Conservation (phyloP, 2,329 filamentous ascomycete species). For the Fusarium armeniacum region DNA sequence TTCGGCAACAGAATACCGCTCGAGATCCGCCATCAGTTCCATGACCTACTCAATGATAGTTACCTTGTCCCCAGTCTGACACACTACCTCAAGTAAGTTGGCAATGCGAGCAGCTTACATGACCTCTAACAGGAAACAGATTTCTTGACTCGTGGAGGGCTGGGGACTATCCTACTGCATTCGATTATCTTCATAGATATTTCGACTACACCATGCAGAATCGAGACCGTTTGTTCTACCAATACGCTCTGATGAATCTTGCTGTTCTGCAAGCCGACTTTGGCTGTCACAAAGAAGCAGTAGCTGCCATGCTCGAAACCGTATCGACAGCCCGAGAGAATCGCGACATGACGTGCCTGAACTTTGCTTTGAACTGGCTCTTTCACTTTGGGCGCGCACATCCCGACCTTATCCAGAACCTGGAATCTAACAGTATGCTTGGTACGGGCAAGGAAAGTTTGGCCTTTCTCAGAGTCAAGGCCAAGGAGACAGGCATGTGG, state of each 20-base stretch:
- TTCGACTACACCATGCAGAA: conserved; percentile 97
- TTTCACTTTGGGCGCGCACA: conserved; percentile 94
- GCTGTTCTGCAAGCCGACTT: conserved; percentile 96
- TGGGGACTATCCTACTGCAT: conserved; percentile 89
- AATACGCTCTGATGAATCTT: conserved; percentile 93
- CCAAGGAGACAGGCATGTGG: conserved; percentile 89
- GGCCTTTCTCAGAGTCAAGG: conserved; percentile 85
- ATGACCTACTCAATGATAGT: conserved; percentile 75
- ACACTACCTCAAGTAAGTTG: conserved; percentile 76
- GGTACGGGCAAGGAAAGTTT: conserved; percentile 86
- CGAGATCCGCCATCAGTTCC: conserved; percentile 79
- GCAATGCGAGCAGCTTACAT: conserved; percentile 6
- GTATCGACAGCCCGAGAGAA: conserved; percentile 96
- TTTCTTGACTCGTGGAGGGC: conserved; percentile 94
- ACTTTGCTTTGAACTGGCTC: conserved; percentile 95
- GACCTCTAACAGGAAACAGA: conserved; percentile 57
- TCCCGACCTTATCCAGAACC: conserved; percentile 77
- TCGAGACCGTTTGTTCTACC: conserved; percentile 86
- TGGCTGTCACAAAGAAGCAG: conserved; percentile 88
- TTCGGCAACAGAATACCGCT: conserved; percentile 83
- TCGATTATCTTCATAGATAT: conserved; percentile 92
- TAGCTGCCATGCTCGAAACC: conserved; percentile 95
- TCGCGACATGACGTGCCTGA: conserved; percentile 90
- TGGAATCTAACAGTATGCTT: conserved; percentile 79
- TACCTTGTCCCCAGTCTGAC: conserved; percentile 78